Conservation (phyloP, 2,329 filamentous ascomycete genomes). For the Sarocladiaceae sp. region DNA sequence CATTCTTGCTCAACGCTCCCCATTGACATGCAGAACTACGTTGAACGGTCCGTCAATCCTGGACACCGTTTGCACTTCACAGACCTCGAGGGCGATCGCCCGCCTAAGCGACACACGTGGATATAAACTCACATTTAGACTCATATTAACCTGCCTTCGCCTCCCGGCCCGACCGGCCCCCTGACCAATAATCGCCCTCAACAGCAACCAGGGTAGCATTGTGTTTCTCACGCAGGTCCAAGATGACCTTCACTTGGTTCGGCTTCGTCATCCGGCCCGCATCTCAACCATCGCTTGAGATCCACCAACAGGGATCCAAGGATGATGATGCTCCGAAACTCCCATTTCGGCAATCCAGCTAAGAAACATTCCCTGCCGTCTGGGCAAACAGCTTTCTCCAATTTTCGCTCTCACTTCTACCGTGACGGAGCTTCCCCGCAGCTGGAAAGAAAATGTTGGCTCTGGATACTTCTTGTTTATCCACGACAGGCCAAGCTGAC, state of each 20-base stretch:
- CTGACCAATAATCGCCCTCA: background rate
- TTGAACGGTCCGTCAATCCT: no score
- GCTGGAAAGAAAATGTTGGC: no score
- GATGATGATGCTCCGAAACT: constrained; percentile 1
- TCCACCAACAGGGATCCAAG: background rate
- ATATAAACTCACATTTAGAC: background rate
- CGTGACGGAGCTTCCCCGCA: background rate
- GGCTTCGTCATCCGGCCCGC: background rate
- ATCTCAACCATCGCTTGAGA: background rate
- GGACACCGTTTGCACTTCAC: no score
- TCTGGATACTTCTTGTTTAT: background rate
- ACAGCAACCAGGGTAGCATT: background rate
- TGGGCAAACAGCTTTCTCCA: background rate
- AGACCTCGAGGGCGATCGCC: no score
- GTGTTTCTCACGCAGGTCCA: background rate
- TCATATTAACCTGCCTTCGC: no score
- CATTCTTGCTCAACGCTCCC: no score
- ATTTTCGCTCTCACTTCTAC: background rate
- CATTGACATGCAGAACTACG: no score
- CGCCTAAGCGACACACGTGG: no score
- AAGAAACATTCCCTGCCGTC: background rate
- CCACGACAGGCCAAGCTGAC: background rate
- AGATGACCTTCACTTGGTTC: background rate
- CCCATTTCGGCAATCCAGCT: background rate
- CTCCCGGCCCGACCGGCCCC: constrained; percentile 4